Evolutionary conservation across 2,329 filamentous ascomycete genomes (phyloP).

Genomic region (Alternaria dauci): DNA sequence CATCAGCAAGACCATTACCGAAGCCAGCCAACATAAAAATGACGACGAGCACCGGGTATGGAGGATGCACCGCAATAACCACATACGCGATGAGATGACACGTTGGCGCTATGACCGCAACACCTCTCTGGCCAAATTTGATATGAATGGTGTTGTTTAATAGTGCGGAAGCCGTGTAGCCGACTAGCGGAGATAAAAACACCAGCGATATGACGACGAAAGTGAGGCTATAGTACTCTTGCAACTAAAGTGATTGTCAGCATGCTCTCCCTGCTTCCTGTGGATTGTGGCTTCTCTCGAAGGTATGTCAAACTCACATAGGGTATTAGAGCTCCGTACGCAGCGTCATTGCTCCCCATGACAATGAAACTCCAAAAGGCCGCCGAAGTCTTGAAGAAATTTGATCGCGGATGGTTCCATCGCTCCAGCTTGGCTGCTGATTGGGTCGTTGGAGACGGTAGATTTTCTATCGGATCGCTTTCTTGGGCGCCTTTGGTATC

Average conservation of each 20-base stretch:
- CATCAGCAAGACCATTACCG: constrained; percentile 74
- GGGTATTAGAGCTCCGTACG: constrained; percentile 64
- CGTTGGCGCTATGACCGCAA: constrained; percentile 70
- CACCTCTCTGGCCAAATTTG: constrained; percentile 72
- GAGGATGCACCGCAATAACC: constrained; percentile 71
- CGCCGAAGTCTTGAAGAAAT: constrained; percentile 66
- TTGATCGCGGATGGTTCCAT: constrained; percentile 71
- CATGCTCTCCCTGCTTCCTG: background rate
- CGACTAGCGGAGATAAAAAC: constrained; percentile 72
- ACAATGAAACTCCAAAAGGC: constrained; percentile 70
- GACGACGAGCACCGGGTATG: constrained; percentile 71
- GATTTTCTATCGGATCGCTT: constrained; percentile 46
- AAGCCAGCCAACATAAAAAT: constrained; percentile 73
- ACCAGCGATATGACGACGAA: constrained; percentile 72
- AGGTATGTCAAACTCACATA: constrained; percentile 48
- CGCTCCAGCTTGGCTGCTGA: constrained; percentile 57
- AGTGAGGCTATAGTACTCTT: constrained; percentile 67
- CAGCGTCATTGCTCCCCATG: constrained; percentile 74
- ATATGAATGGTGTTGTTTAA: constrained; percentile 72
- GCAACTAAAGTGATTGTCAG: constrained; percentile 56
- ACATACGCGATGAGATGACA: constrained; percentile 72
- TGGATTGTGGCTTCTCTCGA: background rate
- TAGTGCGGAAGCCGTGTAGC: constrained; percentile 70
- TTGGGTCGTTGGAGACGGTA: constrained; percentile 58
- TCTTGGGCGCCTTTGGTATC: constrained; percentile 23